A percentile compares a stretch with the other conserved stretches of the same genome.
phyloP scores from a whole-genome alignment of 2,329 filamentous ascomycete species.

The Dothideomycetidae sp. region DNA sequence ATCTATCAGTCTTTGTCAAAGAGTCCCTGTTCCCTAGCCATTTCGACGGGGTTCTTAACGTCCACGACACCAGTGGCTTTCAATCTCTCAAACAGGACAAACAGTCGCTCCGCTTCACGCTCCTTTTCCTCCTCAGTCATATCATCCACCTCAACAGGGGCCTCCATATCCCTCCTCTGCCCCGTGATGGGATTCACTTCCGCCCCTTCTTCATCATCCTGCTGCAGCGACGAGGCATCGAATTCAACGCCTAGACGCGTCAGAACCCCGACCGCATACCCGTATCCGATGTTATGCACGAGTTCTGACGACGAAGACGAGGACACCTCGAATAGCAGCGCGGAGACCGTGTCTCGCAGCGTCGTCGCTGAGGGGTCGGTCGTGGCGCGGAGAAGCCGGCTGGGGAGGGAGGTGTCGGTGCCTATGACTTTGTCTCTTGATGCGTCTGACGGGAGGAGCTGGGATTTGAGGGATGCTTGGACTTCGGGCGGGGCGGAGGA shows the following conservation, averaged over 20 bases:
- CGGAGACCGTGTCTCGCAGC: constrained; percentile 59
- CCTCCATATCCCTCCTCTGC: constrained; percentile 48
- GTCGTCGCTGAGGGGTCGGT: constrained; percentile 58
- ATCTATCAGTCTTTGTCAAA: constrained; percentile 58
- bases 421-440: constrained; percentile 71
- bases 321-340: constrained; percentile 76
- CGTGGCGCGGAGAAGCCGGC: constrained; percentile 62
- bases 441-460: constrained; percentile 59
- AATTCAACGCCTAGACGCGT: constrained; percentile 71
- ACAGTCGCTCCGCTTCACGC: constrained; percentile 74
- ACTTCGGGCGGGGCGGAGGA: constrained; percentile 45
- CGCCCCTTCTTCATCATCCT: constrained; percentile 23
- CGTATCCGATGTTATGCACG: constrained; percentile 86
- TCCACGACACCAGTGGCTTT: constrained; percentile 62
- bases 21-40: constrained; percentile 53
- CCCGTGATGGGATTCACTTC: constrained; percentile 74
- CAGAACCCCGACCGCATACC: constrained; percentile 81
- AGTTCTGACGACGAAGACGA: constrained; percentile 65
- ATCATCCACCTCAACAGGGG: constrained; percentile 42
- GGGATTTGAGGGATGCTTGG: constrained; percentile 46
- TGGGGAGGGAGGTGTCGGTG: constrained; percentile 56
- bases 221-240: constrained; percentile 32
- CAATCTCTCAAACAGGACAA: constrained; percentile 83
- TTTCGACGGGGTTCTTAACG: constrained; percentile 64
- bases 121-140: constrained; percentile 92